Evolutionary conservation across 352 stramenopile genomes (phyloP).

Genomic region (Globisporangium iwayamae): DNA sequence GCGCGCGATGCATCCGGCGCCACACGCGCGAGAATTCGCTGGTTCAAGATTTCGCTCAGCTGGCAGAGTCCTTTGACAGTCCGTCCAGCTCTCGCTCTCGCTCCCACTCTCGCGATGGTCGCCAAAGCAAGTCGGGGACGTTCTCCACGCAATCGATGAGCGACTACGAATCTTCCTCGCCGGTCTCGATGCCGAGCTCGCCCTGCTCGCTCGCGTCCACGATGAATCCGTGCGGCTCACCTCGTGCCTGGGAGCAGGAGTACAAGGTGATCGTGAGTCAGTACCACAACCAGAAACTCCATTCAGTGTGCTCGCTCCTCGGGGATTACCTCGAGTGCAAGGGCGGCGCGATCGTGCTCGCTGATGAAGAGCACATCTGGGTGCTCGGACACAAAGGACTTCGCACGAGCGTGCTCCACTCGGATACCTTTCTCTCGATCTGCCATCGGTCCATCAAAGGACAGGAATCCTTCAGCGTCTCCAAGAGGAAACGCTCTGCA

Average conservation of each 20-base stretch:
- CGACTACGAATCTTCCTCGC: neutral
- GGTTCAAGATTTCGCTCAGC: conserved; percentile 37
- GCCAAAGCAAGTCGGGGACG: conserved; percentile 7
- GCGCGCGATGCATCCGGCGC: conserved; percentile 51
- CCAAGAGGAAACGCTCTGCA: conserved; percentile 24
- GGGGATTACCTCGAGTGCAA: conserved; percentile 72
- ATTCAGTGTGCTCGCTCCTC: conserved; percentile 63
- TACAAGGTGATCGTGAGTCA: conserved; percentile 73
- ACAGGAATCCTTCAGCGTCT: conserved; percentile 46
- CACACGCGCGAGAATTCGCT: conserved; percentile 44
- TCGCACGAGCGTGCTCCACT: conserved; percentile 43
- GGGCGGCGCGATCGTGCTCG: conserved; percentile 59
- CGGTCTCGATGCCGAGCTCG: conserved; percentile 1
- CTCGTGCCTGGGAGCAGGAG: conserved; percentile 21
- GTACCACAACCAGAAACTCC: conserved; percentile 65
- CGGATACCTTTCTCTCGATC: conserved; percentile 52
- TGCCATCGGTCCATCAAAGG: conserved; percentile 41
- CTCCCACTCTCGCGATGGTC: neutral
- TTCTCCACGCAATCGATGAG: conserved; percentile 11
- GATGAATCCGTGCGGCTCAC: conserved; percentile 31
- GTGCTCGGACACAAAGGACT: conserved; percentile 62
- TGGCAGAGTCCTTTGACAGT: conserved; percentile 37
- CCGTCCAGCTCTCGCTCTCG: conserved; percentile 15
- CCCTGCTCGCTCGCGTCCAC: conserved; percentile 32
- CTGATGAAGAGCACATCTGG: conserved; percentile 58